Evolutionary conservation across 2,329 filamentous ascomycete genomes (phyloP).

Genomic region (Coniochaeta sp.): DNA sequence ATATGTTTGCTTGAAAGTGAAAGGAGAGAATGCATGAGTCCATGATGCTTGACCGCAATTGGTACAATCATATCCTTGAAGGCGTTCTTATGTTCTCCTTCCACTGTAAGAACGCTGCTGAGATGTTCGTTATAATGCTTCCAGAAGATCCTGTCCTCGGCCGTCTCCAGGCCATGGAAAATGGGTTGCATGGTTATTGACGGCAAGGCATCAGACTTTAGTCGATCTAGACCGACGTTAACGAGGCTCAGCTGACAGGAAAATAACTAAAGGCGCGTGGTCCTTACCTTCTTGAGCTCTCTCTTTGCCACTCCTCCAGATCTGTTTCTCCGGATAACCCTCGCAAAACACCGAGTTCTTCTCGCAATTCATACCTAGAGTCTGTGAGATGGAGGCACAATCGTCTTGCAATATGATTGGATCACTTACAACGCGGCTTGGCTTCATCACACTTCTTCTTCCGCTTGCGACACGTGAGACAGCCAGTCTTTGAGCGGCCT

Average conservation of each 20-base stretch:
- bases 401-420: neutral
- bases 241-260: constrained; percentile 11
- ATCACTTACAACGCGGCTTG: constrained; percentile 54
- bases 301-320: constrained; percentile 82
- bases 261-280: constrained; percentile 1
- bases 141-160: constrained; percentile 72
- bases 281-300: constrained; percentile 60
- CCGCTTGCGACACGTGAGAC: constrained; percentile 58
- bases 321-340: constrained; percentile 78
- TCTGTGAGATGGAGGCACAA: neutral
- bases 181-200: constrained; percentile 55
- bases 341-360: constrained; percentile 92
- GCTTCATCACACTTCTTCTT: constrained; percentile 70
- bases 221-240: constrained; percentile 31
- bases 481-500: constrained; percentile 64
- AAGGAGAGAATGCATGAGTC: constrained; percentile 85
- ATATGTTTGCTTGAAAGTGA: constrained; percentile 76
- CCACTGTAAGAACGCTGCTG: constrained; percentile 74
- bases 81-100: constrained; percentile 73
- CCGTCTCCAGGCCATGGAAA: constrained; percentile 74
- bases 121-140: constrained; percentile 76
- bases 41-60: constrained; percentile 71
- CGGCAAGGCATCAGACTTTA: constrained; percentile 41
- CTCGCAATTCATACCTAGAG: constrained; percentile 72
- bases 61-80: constrained; percentile 80